phyloP scores from a whole-genome alignment of 2,329 filamentous ascomycete genomes.

The Epicoccum sorghinum region DNA sequence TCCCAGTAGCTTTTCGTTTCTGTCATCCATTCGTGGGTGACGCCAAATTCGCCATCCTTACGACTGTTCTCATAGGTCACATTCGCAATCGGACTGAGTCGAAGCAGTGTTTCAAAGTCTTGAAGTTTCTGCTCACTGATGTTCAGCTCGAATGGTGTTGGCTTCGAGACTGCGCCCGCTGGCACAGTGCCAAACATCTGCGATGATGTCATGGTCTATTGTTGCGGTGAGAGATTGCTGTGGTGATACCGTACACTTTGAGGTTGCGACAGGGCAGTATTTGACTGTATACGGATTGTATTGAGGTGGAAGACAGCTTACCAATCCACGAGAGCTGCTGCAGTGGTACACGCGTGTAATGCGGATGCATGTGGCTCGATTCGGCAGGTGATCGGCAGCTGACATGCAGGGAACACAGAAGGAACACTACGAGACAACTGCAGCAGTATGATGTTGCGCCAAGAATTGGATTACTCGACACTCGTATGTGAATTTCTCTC shows the following conservation, averaged over 20 bases:
- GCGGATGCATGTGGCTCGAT: neutral
- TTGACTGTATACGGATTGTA: neutral
- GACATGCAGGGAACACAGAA: neutral
- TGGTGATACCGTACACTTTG: neutral
- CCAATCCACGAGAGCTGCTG: slow-evolving; percentile 1
- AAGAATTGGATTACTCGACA: too few relatives aligned
- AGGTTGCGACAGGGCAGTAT: neutral
- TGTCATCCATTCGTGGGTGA: slow-evolving; percentile 38
- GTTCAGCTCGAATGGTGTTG: slow-evolving; percentile 33
- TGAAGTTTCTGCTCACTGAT: slow-evolving; percentile 36
- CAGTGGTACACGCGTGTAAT: slow-evolving; percentile 13
- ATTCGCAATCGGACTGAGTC: slow-evolving; percentile 38
- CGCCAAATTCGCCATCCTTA: slow-evolving; percentile 39
- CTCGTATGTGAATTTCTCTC: too few relatives aligned
- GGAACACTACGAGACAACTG: too few relatives aligned
- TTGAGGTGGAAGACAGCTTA: neutral
- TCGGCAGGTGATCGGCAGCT: slow-evolving; percentile 7
- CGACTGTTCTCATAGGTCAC: slow-evolving; percentile 38
- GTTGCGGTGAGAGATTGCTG: neutral
- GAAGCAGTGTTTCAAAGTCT: slow-evolving; percentile 38
- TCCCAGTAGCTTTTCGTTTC: slow-evolving; percentile 39
- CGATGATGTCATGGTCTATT: slow-evolving; percentile 20
- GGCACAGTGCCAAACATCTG: slow-evolving; percentile 25
- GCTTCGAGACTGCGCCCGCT: slow-evolving; percentile 21
- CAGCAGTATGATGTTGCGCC: too few relatives aligned